Base-by-base conservation (phyloP, 169 alveolate genomes). In the Eimeria acervulina region DNA sequence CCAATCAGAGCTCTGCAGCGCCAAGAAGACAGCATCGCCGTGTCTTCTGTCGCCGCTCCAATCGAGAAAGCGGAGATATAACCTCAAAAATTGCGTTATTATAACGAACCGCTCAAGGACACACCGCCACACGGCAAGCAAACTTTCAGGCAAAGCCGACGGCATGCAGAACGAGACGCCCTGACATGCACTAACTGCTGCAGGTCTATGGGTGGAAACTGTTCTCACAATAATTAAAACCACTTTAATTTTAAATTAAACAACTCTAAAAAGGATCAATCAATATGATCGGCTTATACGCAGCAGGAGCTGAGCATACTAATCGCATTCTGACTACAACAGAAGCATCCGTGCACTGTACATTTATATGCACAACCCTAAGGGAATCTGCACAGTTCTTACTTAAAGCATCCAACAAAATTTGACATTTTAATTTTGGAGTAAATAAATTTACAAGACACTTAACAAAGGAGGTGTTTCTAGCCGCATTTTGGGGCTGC, bases 11-110 rank as follows among this genome's bases (percentile, higher is more conserved):
- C 91, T 23, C 91, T 44, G 76, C 91, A 83, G 55, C 91, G 91
- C 91, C 91, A 83, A 31, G 91, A 55, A 83, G 91, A 52, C 91
- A 83, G 91, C 91, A 83, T 83, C 74, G 91, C 83, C 51, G 83
- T 19, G 44, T 36, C 83, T 72, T 15, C 47, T 72, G 83, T 72
- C 83, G n/a, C 52, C 83, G n/a, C 83, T 72, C 55, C 12, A 17
- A 72, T 28, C 55, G 26, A 28, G 26, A 36, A 15, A 15, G 83
- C 47, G 26, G 52, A 68, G 26, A 17, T n/a, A 26, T 19, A 61
- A 61, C 15, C 31, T 1, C 72, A 1, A 4, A 61, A 12, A 61
- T 19, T 23, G 15, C 12, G 72, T 33, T 61, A 36, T 61, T 61
- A 61, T 26, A 19, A 26, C 31, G 2, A 61, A 61, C 26, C 15